A percentile compares a stretch with the other conserved stretches of the same genome.
Conservation (phyloP, 306 rosid genomes). For the Corylus americana region DNA sequence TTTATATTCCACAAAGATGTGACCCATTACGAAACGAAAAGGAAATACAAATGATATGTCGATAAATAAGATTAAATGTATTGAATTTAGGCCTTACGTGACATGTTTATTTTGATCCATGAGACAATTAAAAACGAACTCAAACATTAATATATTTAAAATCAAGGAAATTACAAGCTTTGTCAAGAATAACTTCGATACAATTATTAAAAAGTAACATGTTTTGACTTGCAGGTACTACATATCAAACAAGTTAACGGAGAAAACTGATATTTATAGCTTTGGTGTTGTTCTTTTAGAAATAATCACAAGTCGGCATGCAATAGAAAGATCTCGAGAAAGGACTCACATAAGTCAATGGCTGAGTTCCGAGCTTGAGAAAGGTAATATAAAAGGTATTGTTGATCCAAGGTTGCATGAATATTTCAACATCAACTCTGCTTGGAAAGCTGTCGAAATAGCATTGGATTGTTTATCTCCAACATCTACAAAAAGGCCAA, state of each 20-base stretch:
- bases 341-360: conserved; percentile 8
- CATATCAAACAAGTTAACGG: not conserved
- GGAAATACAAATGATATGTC: too few relatives aligned
- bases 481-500: too few relatives aligned
- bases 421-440: not conserved
- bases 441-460: conserved; percentile 23
- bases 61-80: not conserved
- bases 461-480: conserved; percentile 14
- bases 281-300: conserved; percentile 24
- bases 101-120: too few relatives aligned
- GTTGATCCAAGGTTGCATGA: conserved; percentile 12
- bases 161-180: too few relatives aligned
- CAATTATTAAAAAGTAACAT: not conserved
- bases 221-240: not conserved
- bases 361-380: not conserved
- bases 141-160: too few relatives aligned
- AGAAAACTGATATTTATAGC: conserved; percentile 29
- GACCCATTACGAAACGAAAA: too few relatives aligned
- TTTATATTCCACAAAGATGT: too few relatives aligned
- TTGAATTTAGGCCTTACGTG: too few relatives aligned
- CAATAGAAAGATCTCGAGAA: not conserved
- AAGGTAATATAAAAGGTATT: conserved; percentile 8
- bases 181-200: not conserved
- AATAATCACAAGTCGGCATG: conserved; percentile 13
- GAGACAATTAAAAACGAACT: too few relatives aligned